phyloP scores from a whole-genome alignment of 2,329 filamentous ascomycete genomes.

The Xylariaceae sp. region DNA sequence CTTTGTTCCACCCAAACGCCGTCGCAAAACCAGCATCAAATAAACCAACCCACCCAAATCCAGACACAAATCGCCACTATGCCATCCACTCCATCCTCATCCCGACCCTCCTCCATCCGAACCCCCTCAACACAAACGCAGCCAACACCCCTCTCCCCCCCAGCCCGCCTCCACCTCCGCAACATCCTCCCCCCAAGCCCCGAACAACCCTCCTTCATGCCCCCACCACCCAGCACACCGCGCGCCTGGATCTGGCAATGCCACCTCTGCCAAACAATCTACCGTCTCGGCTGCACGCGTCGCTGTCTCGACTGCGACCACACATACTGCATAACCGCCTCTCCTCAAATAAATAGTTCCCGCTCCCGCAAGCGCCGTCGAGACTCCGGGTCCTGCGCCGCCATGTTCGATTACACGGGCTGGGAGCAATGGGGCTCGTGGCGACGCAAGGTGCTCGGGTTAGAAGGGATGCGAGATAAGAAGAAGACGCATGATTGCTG shows the following conservation, averaged over 20 bases:
- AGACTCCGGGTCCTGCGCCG: slow-evolving; percentile 17
- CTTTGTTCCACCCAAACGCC: neutral
- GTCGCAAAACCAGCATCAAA: neutral
- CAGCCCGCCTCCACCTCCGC: slow-evolving; percentile 29
- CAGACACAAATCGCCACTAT: slow-evolving; percentile 15
- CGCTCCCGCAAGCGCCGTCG: slow-evolving; percentile 13
- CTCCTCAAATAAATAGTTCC: neutral
- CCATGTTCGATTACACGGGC: slow-evolving; percentile 30
- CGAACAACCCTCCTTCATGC: slow-evolving; percentile 24
- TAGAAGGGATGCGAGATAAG: slow-evolving; percentile 10
- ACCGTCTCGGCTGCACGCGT: slow-evolving; percentile 32
- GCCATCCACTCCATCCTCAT: slow-evolving; percentile 25
- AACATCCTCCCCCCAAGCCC: slow-evolving; percentile 27
- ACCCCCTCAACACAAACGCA: neutral
- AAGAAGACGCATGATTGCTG: slow-evolving; percentile 23
- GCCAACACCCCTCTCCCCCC: slow-evolving; percentile 20
- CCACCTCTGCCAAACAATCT: slow-evolving; percentile 30
- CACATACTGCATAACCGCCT: slow-evolving; percentile 24
- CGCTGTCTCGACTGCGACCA: slow-evolving; percentile 33
- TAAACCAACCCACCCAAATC: slow-evolving; percentile 8
- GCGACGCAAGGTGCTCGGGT: slow-evolving; percentile 27
- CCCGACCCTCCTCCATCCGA: slow-evolving; percentile 6
- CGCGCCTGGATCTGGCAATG: slow-evolving; percentile 36
- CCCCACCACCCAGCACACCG: slow-evolving; percentile 22
- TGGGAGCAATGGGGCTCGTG: slow-evolving; percentile 31